These are phyloP conservation scores for Liquidambar formosana DNA, from an alignment of 164 flowering plant genomes.

Conservation along the genomic window DNA sequence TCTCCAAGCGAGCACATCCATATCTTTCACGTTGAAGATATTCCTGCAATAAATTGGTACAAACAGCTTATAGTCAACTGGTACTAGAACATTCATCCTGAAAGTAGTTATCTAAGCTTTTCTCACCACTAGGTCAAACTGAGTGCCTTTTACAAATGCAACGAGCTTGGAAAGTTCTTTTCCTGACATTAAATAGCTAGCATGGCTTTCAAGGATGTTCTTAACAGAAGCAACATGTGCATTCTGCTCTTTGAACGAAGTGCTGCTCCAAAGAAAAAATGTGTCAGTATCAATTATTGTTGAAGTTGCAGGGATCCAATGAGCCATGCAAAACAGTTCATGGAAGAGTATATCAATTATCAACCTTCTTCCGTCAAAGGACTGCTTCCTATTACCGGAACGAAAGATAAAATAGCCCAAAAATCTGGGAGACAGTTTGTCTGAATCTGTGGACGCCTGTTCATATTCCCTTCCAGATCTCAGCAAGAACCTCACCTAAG, in stretches of 20 bases:
- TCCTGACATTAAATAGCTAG: constrained; percentile 94
- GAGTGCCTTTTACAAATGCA: constrained; percentile 98
- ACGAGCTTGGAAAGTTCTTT: constrained; percentile 97
- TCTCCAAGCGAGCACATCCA: constrained; percentile 89
- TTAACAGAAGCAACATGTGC: constrained; percentile 91
- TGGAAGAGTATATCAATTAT: background rate
- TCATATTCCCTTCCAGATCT: constrained; percentile 97
- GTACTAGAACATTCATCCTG: background rate
- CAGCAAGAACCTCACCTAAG: constrained; percentile 90
- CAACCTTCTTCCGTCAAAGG: constrained; percentile 72
- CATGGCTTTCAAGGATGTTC: constrained; percentile 95
- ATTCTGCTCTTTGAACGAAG: constrained; percentile 80
- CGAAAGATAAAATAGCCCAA: constrained; percentile 88
- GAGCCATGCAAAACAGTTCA: background rate
- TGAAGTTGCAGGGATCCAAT: background rate
- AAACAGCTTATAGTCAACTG: constrained; percentile 4
- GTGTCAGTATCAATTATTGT: constrained; percentile 13
- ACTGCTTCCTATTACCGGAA: constrained; percentile 59
- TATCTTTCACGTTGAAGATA: constrained; percentile 90
- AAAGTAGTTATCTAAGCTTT: constrained; percentile 3
- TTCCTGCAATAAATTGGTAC: constrained; percentile 56
- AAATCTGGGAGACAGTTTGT: constrained; percentile 76
- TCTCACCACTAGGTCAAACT: constrained; percentile 94
- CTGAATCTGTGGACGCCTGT: constrained; percentile 63
- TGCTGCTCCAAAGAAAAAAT: constrained; percentile 37